Base-by-base conservation (phyloP, 345 rosid genomes). In the Arabidopsis arenosa region DNA sequence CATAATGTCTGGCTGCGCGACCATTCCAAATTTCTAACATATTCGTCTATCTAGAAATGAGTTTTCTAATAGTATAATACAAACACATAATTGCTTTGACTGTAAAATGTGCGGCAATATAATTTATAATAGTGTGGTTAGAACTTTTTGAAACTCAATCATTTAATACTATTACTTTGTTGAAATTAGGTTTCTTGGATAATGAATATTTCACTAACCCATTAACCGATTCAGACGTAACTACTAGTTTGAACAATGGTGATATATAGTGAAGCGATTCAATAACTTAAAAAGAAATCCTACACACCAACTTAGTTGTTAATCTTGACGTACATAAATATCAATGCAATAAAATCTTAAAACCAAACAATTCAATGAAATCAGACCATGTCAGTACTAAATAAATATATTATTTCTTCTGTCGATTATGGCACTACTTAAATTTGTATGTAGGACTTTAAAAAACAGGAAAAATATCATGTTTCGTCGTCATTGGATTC, bases 11-110 rank as follows among this genome's bases (percentile, higher is more conserved):
- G 66, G 66, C 75, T 77, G 75, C 80, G 53, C 37, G 72, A 71
- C 67, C 17, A 56, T 52, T 75, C 61, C 11, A 41, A 62, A 41
- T 41, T 62, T 62, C 12, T 35, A 51, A 45, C 53, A 45, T 66
- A 12, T 48, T 45, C 36, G 21, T 49, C 35, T 23, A 13, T 56
- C 39, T 56, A 56, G 36, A 28, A 30, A 32, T 30, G 30, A 32
- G 14, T 72, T 61, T 1, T 37, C 2, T 7, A 18, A 35, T 47
- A 61, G 28, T 37, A 73, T 43, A 32, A 18, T 63, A 18, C 35
- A 52, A 54, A 18, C 55, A 61, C 64, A 76, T 77, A 65, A 71
- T 77, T 77, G 72, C 48, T 71, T 77, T 77, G 80, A 77, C 63
- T 65, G 17, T 28, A 55, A 30, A 61, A 14, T 76, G 40, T 70